phyloP scores from a whole-genome alignment of 768 basidiomycete genomes.

The Rubroboletus pulcherrimus region DNA sequence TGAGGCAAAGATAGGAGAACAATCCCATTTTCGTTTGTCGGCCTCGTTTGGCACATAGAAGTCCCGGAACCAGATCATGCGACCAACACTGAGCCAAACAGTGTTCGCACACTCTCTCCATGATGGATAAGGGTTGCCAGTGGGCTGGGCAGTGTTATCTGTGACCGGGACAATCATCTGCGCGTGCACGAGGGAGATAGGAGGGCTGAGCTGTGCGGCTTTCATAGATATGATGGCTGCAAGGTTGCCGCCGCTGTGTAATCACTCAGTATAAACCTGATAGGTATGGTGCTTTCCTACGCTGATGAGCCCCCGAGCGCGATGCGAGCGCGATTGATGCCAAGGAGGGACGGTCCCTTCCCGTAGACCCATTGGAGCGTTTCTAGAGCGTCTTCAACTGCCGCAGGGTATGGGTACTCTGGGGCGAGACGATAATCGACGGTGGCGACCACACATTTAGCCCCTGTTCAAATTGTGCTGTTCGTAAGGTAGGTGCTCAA shows the following conservation, averaged over 20 bases:
- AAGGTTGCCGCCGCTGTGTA: constrained; percentile 66
- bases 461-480: constrained; percentile 13
- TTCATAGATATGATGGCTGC: constrained; percentile 66
- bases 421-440: constrained; percentile 35
- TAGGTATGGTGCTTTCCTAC: constrained; percentile 28
- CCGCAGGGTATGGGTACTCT: constrained; percentile 33
- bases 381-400: constrained; percentile 32
- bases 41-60: constrained; percentile 63
- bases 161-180: constrained; percentile 72
- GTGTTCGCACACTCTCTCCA: constrained; percentile 62
- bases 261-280: not conserved
- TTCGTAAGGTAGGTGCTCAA: not conserved
- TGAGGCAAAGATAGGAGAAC: constrained; percentile 68
- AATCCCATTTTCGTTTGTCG: constrained; percentile 65
- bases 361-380: constrained; percentile 35
- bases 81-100: constrained; percentile 55
- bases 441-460: constrained; percentile 32
- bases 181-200: constrained; percentile 56
- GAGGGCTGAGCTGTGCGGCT: constrained; percentile 45
- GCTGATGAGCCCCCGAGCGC: constrained; percentile 76
- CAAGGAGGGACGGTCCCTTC: constrained; percentile 45
- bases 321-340: constrained; percentile 47
- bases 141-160: constrained; percentile 61
- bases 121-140: constrained; percentile 36
- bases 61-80: constrained; percentile 72